phyloP scores from a whole-genome alignment of 176 grass and related monocot genomes.

The Pontederia paniculata region DNA sequence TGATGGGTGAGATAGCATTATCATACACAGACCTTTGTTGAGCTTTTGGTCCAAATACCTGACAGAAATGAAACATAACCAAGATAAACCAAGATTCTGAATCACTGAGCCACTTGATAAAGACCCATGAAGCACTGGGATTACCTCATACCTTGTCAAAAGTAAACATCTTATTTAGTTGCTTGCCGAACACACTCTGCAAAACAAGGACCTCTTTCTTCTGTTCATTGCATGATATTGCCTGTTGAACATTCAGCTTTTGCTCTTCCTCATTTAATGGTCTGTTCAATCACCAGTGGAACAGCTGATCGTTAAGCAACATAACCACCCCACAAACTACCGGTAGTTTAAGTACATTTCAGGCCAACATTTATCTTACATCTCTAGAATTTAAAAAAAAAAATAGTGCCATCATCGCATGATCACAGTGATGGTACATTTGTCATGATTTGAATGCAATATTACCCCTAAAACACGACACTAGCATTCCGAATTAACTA shows the following conservation, averaged over 20 bases:
- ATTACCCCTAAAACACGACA: too few species aligned
- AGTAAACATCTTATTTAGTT: constrained; percentile 59
- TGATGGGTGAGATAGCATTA: constrained; percentile 49
- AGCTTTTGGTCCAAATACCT: constrained; percentile 80
- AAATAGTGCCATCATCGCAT: too few species aligned
- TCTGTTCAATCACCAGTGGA: constrained; percentile 25
- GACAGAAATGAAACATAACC: not conserved
- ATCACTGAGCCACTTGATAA: not conserved
- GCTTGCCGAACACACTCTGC: constrained; percentile 40
- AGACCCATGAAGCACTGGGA: not conserved
- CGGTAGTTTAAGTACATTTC: not conserved
- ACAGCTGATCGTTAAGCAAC: not conserved
- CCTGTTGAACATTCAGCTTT: constrained; percentile 37
- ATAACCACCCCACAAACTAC: not conserved
- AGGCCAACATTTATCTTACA: too few species aligned
- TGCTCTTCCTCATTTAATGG: constrained; percentile 57
- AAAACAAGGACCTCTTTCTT: constrained; percentile 55
- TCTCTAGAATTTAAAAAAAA: too few species aligned
- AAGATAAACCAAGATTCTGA: constrained; percentile 2
- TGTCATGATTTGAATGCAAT: too few species aligned
- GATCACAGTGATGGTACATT: too few species aligned
- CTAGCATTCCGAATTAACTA: too few species aligned
- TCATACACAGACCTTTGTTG: constrained; percentile 61
- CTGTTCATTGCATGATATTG: constrained; percentile 50
- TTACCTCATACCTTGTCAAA: constrained; percentile 86